These are phyloP conservation scores for Clarireedia hainanense DNA, from an alignment of 2,329 filamentous ascomycete genomes.

Conservation along the genomic window DNA sequence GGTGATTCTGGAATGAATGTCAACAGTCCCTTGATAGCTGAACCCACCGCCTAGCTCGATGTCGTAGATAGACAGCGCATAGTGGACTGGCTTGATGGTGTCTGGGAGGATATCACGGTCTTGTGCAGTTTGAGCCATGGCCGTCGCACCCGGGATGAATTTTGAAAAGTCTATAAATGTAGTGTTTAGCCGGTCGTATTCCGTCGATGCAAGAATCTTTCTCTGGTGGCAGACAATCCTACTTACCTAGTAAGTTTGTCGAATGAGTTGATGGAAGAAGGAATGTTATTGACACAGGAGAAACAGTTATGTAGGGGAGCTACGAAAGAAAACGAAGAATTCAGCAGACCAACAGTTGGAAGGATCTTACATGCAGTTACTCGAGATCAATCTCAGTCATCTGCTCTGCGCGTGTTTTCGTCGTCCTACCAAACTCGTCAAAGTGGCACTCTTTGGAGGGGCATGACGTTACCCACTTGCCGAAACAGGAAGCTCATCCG, in stretches of 20 bases:
- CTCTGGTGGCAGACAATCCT: too few species aligned
- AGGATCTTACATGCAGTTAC: too few species aligned
- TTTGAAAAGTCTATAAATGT: neutral
- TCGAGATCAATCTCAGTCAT: too few species aligned
- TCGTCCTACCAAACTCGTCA: neutral
- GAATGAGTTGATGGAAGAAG: too few species aligned
- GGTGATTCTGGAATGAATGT: constrained; percentile 67
- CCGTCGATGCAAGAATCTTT: too few species aligned
- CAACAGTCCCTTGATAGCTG: constrained; percentile 75
- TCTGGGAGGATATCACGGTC: constrained; percentile 57
- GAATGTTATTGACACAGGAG: too few species aligned
- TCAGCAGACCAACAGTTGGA: too few species aligned
- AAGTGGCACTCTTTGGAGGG: neutral
- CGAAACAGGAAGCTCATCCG: constrained; percentile 1
- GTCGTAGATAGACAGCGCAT: constrained; percentile 72
- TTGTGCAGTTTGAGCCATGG: constrained; percentile 33
- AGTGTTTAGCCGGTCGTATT: neutral
- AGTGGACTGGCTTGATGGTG: constrained; percentile 74
- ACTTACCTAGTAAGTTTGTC: too few species aligned
- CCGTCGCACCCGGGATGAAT: neutral
- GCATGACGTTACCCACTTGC: constrained; percentile 5
- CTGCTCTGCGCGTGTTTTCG: neutral
- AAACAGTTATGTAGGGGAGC: too few species aligned
- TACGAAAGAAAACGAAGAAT: too few species aligned
- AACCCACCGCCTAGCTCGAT: constrained; percentile 65